Evolutionary conservation across 257 asterid genomes (phyloP).

Genomic region (Fraxinus americana): DNA sequence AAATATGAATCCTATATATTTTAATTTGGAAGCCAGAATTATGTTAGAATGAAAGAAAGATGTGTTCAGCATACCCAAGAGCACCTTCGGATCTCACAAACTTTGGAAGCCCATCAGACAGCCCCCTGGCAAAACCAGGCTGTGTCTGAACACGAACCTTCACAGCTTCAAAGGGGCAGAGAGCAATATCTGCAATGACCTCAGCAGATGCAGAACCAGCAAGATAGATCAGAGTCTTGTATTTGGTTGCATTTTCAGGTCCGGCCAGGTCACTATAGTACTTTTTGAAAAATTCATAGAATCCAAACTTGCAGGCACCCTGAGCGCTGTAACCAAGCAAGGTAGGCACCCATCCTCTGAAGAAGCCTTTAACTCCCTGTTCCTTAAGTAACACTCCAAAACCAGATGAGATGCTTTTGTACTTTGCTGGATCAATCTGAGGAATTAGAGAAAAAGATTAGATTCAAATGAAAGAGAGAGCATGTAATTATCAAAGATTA

Average conservation of each 20-base stretch:
- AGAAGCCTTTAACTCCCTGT: slow-evolving; percentile 60
- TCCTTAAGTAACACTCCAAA: slow-evolving; percentile 57
- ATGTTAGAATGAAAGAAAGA: background rate
- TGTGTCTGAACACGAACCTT: slow-evolving; percentile 72
- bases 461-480: background rate
- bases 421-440: slow-evolving; percentile 59
- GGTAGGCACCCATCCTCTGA: slow-evolving; percentile 69
- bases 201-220: slow-evolving; percentile 75
- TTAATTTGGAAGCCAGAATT: slow-evolving; percentile 6
- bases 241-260: slow-evolving; percentile 57
- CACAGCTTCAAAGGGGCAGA: slow-evolving; percentile 67
- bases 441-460: background rate
- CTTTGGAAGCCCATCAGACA: slow-evolving; percentile 62
- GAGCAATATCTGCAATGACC: slow-evolving; percentile 62
- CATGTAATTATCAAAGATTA: background rate
- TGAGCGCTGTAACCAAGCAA: slow-evolving; percentile 68
- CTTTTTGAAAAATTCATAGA: slow-evolving; percentile 67
- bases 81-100: slow-evolving; percentile 61
- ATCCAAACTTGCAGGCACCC: slow-evolving; percentile 74
- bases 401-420: slow-evolving; percentile 60
- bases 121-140: slow-evolving; percentile 64
- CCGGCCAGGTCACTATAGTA: slow-evolving; percentile 63
- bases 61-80: slow-evolving; percentile 47
- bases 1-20: slow-evolving; percentile 4
- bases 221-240: slow-evolving; percentile 61